Conservation (phyloP, 257 asterid genomes). For the Echites panduratus region DNA sequence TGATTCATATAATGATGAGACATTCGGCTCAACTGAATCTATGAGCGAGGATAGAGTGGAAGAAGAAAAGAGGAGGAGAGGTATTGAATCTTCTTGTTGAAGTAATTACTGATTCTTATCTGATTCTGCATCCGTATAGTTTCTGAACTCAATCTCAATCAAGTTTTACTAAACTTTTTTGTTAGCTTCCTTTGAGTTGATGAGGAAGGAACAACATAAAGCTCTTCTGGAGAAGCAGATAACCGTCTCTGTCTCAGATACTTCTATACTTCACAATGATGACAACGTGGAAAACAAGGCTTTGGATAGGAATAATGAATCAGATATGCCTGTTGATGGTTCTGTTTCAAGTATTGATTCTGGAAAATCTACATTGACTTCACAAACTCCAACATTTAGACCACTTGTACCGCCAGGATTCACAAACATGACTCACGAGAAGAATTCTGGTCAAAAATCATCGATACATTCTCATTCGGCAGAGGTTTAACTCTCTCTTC, state of each 20-base stretch:
- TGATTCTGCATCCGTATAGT: constrained; percentile 6
- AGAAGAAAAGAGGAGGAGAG: constrained; percentile 92
- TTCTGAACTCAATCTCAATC: constrained; percentile 5
- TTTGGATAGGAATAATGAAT: constrained; percentile 34
- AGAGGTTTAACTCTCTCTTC: constrained; percentile 37
- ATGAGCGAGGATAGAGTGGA: constrained; percentile 77
- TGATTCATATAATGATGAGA: constrained; percentile 73
- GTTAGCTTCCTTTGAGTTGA: constrained; percentile 83
- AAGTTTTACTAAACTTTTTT: constrained; percentile 15
- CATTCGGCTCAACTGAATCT: constrained; percentile 75
- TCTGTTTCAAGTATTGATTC: constrained; percentile 36
- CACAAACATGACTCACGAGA: constrained; percentile 44
- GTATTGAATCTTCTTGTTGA: constrained; percentile 32
- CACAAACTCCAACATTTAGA: constrained; percentile 54
- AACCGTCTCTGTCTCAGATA: constrained; percentile 37
- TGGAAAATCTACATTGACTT: constrained; percentile 51
- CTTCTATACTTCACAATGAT: constrained; percentile 33
- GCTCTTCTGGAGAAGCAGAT: constrained; percentile 48
- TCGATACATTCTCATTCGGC: constrained; percentile 34
- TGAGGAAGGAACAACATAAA: constrained; percentile 92
- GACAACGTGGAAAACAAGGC: constrained; percentile 42
- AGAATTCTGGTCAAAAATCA: constrained; percentile 53
- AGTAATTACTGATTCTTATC: constrained; percentile 9
- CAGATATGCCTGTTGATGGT: constrained; percentile 32
- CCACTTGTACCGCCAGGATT: constrained; percentile 94